phyloP scores from a whole-genome alignment of 2,329 filamentous ascomycete genomes.

The Capronia americana region DNA sequence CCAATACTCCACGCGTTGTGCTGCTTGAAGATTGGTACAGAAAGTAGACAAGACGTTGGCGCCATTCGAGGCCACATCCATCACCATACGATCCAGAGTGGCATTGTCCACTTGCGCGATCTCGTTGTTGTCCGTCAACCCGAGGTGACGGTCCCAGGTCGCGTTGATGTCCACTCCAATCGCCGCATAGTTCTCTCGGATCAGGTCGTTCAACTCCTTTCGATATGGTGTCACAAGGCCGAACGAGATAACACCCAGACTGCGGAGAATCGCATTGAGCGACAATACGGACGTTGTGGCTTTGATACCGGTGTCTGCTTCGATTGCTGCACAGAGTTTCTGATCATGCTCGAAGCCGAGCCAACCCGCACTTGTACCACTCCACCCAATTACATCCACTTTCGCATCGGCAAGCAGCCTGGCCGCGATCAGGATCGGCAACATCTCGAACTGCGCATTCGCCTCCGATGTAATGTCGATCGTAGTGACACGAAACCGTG shows the following conservation, averaged over 20 bases:
- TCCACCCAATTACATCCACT: constrained; percentile 51
- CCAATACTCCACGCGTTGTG: constrained; percentile 49
- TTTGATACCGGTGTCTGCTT: constrained; percentile 47
- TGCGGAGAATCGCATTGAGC: constrained; percentile 46
- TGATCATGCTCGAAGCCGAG: constrained; percentile 52
- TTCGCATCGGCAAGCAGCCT: constrained; percentile 47
- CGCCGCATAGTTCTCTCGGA: constrained; percentile 48
- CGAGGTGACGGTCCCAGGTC: constrained; percentile 44
- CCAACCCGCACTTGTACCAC: constrained; percentile 49
- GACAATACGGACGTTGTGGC: constrained; percentile 53
- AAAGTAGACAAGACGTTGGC: constrained; percentile 49
- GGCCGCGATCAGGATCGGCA: constrained; percentile 45
- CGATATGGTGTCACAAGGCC: constrained; percentile 54
- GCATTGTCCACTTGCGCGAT: constrained; percentile 48
- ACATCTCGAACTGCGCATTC: constrained; percentile 45
- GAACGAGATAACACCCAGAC: constrained; percentile 41
- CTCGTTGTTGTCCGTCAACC: constrained; percentile 47
- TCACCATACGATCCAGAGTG: constrained; percentile 28
- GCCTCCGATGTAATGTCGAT: constrained; percentile 47
- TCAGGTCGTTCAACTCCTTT: constrained; percentile 49
- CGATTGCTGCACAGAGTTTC: constrained; percentile 48
- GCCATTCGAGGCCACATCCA: constrained; percentile 34
- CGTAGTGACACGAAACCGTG: constrained; percentile 51
- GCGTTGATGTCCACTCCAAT: constrained; percentile 24
- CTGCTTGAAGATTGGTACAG: constrained; percentile 54